Conservation (phyloP, 345 rosid genomes). For the Aegle marmelos region DNA sequence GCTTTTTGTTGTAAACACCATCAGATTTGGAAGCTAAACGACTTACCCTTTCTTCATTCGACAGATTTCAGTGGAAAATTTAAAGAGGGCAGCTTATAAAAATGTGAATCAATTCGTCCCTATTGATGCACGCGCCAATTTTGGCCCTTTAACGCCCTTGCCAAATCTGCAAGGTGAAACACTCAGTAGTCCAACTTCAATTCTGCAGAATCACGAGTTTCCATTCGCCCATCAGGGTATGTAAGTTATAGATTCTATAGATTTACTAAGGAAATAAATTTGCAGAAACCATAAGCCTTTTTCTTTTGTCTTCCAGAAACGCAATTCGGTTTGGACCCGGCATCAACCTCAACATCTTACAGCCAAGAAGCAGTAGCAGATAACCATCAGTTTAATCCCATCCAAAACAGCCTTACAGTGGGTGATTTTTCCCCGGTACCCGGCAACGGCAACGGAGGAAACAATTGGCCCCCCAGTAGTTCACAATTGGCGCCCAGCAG, state of each 20-base stretch:
- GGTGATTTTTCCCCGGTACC: conserved; percentile 2
- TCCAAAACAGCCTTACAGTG: conserved; percentile 31
- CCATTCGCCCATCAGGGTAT: conserved; percentile 37
- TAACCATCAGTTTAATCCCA: conserved; percentile 16
- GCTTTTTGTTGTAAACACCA: background rate
- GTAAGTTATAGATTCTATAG: background rate
- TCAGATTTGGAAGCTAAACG: conserved; percentile 1
- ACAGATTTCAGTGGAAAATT: conserved; percentile 40
- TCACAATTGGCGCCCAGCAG: conserved; percentile 7
- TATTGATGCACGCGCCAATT: conserved; percentile 17
- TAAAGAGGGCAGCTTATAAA: conserved; percentile 47
- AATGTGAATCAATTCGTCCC: conserved; percentile 22
- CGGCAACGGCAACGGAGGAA: conserved; percentile 5
- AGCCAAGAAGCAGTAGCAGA: conserved; percentile 18
- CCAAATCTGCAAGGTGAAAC: conserved; percentile 29
- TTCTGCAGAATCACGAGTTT: conserved; percentile 30
- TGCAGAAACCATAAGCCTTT: background rate
- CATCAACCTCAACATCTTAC: conserved; percentile 24
- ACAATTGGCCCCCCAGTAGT: conserved; percentile 11
- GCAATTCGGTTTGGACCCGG: conserved; percentile 20
- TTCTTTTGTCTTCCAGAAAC: conserved; percentile 9
- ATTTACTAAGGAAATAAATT: background rate
- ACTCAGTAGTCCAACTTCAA: conserved; percentile 14
- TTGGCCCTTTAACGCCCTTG: conserved; percentile 32
- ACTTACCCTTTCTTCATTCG: background rate